A percentile compares a stretch with the other conserved stretches of the same genome.
Evolutionary conservation across 164 flowering plant genomes (phyloP).

Genomic region (Cinnamomum micranthum): DNA sequence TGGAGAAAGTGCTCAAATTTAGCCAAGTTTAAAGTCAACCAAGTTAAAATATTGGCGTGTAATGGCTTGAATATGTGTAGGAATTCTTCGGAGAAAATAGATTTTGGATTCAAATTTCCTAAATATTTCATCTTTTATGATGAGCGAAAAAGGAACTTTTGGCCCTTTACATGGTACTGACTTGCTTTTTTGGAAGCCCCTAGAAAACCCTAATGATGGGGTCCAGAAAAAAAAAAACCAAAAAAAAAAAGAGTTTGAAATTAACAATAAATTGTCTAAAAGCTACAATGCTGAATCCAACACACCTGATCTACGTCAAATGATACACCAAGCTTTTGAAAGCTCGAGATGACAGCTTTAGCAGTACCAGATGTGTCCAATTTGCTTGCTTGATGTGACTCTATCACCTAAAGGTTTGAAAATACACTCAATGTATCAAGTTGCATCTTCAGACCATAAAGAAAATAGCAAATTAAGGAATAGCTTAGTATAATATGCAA

Average conservation of each 20-base stretch:
- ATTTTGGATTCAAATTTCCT: too few species aligned
- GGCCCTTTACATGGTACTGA: too few species aligned
- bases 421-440: not conserved
- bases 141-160: too few species aligned
- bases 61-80: too few species aligned
- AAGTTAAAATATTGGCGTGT: too few species aligned
- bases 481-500: not conserved
- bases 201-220: not conserved
- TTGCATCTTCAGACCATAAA: not conserved
- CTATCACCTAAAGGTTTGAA: conserved; percentile 62
- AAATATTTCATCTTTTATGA: too few species aligned
- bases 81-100: too few species aligned
- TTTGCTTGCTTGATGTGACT: conserved; percentile 95
- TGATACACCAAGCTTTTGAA: conserved; percentile 78
- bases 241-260: not conserved
- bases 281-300: not conserved
- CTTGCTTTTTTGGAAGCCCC: too few species aligned
- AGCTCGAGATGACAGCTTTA: conserved; percentile 88
- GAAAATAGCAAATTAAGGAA: not conserved
- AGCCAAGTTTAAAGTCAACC: too few species aligned
- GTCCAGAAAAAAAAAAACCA: not conserved
- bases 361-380: conserved; percentile 92
- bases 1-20: too few species aligned
- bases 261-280: not conserved
- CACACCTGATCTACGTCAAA: conserved; percentile 70